phyloP scores from a whole-genome alignment of 129 eudicot species.

The Flaveria bidentis region DNA sequence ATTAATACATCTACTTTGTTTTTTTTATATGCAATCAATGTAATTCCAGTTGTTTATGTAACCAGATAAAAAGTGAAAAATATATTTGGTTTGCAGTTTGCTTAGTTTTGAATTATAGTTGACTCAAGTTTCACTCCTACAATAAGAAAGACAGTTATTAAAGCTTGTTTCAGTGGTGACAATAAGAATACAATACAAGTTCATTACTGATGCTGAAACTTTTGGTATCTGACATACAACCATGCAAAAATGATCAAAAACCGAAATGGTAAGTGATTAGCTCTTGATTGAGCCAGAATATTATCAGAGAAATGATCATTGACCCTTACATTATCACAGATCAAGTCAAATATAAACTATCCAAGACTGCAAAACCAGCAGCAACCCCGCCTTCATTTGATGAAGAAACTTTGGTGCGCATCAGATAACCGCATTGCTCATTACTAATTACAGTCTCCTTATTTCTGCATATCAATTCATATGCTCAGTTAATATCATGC shows the following conservation, averaged over 20 bases:
- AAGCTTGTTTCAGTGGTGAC: not conserved
- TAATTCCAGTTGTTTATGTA: not conserved
- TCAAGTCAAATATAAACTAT: conserved; percentile 76
- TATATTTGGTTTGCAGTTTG: not conserved
- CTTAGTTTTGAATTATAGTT: not conserved
- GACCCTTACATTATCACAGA: conserved; percentile 8
- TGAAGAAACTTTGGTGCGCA: conserved; percentile 95
- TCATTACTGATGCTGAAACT: conserved; percentile 21
- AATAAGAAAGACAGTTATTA: not conserved
- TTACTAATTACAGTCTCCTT: conserved; percentile 57
- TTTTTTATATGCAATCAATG: conserved; percentile 6
- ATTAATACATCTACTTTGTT: conserved; percentile 10
- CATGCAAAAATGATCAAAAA: conserved; percentile 14
- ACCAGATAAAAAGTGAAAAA: not conserved
- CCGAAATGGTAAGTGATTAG: conserved; percentile 14
- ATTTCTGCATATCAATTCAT: conserved; percentile 49
- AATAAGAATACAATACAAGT: conserved; percentile 5
- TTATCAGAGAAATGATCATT: conserved; percentile 2
- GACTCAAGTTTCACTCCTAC: not conserved
- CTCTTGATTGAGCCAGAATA: conserved; percentile 11
- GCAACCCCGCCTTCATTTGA: conserved; percentile 98
- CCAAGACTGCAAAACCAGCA: conserved; percentile 95
- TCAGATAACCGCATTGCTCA: conserved; percentile 69
- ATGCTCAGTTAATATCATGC: not conserved
- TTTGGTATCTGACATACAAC: conserved; percentile 5